Percentiles rank a stretch among this genome's conserved stretches.
Evolutionary conservation across 352 stramenopile species (phyloP).

Genomic region (Phytophthora sansomeana): DNA sequence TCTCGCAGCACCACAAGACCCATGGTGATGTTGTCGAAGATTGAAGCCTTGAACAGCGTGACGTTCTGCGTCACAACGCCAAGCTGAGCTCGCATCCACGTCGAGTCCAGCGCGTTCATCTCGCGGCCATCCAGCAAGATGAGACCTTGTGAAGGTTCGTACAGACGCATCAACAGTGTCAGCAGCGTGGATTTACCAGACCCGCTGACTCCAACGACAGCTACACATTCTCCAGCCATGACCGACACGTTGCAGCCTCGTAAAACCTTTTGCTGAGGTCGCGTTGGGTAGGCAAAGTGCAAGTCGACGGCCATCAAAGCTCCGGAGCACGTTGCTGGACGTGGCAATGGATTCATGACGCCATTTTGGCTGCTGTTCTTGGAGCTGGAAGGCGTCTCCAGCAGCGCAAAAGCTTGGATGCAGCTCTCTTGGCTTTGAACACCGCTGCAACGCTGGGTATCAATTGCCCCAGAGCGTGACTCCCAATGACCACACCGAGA

Average conservation of each 20-base stretch:
- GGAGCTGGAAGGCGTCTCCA: conserved; percentile 15
- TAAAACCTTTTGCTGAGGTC: conserved; percentile 28
- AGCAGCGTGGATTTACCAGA: conserved; percentile 43
- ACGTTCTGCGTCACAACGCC: conserved; percentile 46
- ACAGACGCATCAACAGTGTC: conserved; percentile 42
- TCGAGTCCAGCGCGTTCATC: conserved; percentile 40
- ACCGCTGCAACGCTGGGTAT: conserved; percentile 22
- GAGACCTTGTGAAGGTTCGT: conserved; percentile 33
- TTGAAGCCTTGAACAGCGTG: conserved; percentile 53
- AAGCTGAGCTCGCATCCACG: conserved; percentile 48
- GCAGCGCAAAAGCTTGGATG: conserved; percentile 26
- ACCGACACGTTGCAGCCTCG: conserved; percentile 40
- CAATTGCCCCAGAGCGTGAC: conserved; percentile 33
- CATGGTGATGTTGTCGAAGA: conserved; percentile 67
- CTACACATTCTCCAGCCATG: conserved; percentile 50
- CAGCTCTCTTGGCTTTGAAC: conserved; percentile 3
- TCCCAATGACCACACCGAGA: conserved; percentile 31
- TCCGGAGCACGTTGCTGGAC: conserved; percentile 11
- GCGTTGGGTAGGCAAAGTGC: conserved; percentile 32
- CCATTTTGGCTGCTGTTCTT: conserved; percentile 1
- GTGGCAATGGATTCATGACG: conserved; percentile 20
- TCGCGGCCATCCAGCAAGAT: conserved; percentile 53
- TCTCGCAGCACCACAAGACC: conserved; percentile 36
- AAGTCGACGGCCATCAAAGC: conserved; percentile 30
- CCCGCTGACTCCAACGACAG: conserved; percentile 47